These are phyloP conservation scores for Tagetes patula DNA, from an alignment of 129 eudicot species.

Conservation along the genomic window DNA sequence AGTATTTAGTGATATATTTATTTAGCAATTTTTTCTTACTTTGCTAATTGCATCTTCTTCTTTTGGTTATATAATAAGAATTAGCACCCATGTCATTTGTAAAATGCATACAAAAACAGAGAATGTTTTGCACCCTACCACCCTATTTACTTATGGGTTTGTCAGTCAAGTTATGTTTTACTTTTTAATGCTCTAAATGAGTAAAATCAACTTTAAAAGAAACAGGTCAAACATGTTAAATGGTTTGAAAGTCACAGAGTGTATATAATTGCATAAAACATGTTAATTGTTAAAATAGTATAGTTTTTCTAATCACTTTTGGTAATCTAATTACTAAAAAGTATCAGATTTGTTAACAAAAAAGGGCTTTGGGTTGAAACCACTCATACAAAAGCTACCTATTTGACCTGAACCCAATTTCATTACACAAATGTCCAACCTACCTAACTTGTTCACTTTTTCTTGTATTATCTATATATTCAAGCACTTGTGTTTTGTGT, in stretches of 20 bases:
- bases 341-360: neutral
- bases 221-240: neutral
- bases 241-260: neutral
- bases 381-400: neutral
- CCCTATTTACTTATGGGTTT: neutral
- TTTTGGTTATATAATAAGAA: neutral
- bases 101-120: neutral
- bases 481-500: neutral
- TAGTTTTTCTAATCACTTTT: neutral
- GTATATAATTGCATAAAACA: neutral
- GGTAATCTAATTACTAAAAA: neutral
- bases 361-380: neutral
- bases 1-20: neutral
- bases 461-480: neutral
- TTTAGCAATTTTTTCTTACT: conserved; percentile 8
- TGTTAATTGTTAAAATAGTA: neutral
- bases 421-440: neutral
- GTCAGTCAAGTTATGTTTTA: neutral
- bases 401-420: neutral
- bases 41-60: neutral
- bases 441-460: neutral
- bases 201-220: neutral
- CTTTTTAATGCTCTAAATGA: neutral
- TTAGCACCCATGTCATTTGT: neutral
- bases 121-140: neutral